Evolutionary conservation across 805 yeast species (phyloP), one percentile per base, ranked within the genome.

Genomic region (Vanderwaltozyma yarrowii): DNA sequence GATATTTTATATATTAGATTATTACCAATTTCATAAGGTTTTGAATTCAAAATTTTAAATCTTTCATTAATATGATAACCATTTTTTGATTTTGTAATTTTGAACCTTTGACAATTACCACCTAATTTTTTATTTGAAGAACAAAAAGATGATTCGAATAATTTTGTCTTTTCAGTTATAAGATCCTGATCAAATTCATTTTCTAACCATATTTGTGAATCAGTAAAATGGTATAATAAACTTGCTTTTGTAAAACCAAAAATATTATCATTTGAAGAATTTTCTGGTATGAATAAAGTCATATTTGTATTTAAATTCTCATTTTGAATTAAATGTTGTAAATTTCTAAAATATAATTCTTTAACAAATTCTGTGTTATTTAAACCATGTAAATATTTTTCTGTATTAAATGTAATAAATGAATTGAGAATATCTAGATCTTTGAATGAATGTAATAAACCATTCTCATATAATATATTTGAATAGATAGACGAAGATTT

Each of bases 1-100:
- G 77, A 74, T 2, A 80, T 64, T 2, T 79, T 56, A 47, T 78
- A 84, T 5, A 87, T 78, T n/a, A 72, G 54, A 2, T 86, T 75
- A 43, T 78, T 74, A 0, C 81, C 88, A 16, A 83, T 65, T 8
- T 49, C 47, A 32, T 67, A 65, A 3, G 73, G 74, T 1, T 64
- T 61, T 0, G 66, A 52, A 8, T 62, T 53, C 18, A 53, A 42
- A 1, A 81, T 62, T n/a, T 60, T 53, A 25, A 71, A 55, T 28
- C 70, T 77, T 46, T 78, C 79, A 54, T 85, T 84, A 27, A 85
- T 51, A 3, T 65, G 53, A 2, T 49, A 49, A 1, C 60, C 54
- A n/a, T 37, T 32, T 7, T 38, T 35, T 11, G 32, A 11, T n/a
- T 60, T 58, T 18, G 62, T 52, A 30, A 73, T 54, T 51, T 74